phyloP scores from a whole-genome alignment of 805 yeast genomes.

The Hanseniaspora hatyaiensis region DNA sequence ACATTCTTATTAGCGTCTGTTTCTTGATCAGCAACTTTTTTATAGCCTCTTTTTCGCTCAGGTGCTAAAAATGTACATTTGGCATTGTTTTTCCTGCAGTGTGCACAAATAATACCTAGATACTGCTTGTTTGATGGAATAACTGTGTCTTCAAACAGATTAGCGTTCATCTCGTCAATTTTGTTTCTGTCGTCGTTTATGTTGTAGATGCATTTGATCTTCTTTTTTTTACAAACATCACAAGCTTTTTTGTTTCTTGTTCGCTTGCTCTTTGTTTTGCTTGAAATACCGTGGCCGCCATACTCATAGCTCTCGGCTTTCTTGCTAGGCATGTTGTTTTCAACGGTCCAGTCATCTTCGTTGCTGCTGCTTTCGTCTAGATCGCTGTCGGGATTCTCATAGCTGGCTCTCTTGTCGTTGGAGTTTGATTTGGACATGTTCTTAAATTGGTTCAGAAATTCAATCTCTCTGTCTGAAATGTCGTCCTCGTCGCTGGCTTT shows the following conservation, averaged over 20 bases:
- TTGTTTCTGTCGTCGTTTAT: neutral
- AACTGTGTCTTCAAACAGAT: neutral
- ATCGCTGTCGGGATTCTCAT: neutral
- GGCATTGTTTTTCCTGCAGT: conserved; percentile 4
- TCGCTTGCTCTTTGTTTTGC: conserved; percentile 22
- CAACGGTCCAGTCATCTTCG: conserved; percentile 1
- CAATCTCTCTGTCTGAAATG: conserved; percentile 4
- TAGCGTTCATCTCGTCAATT: neutral
- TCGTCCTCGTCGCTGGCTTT: too few species aligned
- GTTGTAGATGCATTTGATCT: conserved; percentile 47
- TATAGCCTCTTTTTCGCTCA: conserved; percentile 13
- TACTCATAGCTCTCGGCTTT: neutral
- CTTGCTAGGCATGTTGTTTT: neutral
- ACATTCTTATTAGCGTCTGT: too few species aligned
- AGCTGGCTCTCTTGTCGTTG: neutral
- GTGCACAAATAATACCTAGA: conserved; percentile 7
- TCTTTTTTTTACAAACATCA: conserved; percentile 49
- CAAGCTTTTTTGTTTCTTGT: conserved; percentile 37
- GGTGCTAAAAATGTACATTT: conserved; percentile 14
- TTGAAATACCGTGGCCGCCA: neutral
- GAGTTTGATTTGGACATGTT: neutral
- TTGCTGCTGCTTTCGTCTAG: neutral
- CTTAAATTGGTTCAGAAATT: neutral
- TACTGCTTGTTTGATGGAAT: conserved; percentile 15
- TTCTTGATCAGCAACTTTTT: too few species aligned